phyloP scores from a whole-genome alignment of 306 rosid species.

The Malus fusca region DNA sequence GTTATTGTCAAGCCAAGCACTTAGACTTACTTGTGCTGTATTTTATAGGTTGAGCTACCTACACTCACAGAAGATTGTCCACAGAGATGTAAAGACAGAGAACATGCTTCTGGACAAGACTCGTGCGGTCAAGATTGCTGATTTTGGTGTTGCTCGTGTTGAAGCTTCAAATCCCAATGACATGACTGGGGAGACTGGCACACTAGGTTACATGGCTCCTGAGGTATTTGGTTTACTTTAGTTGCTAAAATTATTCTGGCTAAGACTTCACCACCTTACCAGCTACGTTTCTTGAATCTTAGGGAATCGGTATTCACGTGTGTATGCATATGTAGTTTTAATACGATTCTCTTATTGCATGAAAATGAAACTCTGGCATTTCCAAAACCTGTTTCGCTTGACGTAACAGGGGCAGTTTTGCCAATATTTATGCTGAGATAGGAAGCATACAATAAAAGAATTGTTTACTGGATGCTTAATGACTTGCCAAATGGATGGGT shows the following conservation, averaged over 20 bases:
- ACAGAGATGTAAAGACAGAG: constrained; percentile 96
- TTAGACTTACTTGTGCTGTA: constrained; percentile 18
- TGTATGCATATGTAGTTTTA: neutral
- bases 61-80: constrained; percentile 94
- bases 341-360: neutral
- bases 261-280: neutral
- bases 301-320: neutral
- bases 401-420: neutral
- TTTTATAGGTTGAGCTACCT: constrained; percentile 81
- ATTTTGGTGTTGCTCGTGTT: constrained; percentile 96
- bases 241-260: neutral
- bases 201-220: constrained; percentile 99
- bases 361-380: neutral
- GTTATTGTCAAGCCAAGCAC: constrained; percentile 3
- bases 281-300: neutral
- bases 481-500: constrained; percentile 19
- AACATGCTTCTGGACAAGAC: constrained; percentile 90
- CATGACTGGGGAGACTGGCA: constrained; percentile 99
- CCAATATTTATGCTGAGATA: neutral
- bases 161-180: constrained; percentile 99
- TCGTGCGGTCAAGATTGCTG: constrained; percentile 85
- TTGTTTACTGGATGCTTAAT: constrained; percentile 7
- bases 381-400: neutral
- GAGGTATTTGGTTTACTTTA: constrained; percentile 47
- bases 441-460: neutral